Evolutionary conservation across 352 stramenopile species (phyloP).

Genomic region (Globisporangium lucens): DNA sequence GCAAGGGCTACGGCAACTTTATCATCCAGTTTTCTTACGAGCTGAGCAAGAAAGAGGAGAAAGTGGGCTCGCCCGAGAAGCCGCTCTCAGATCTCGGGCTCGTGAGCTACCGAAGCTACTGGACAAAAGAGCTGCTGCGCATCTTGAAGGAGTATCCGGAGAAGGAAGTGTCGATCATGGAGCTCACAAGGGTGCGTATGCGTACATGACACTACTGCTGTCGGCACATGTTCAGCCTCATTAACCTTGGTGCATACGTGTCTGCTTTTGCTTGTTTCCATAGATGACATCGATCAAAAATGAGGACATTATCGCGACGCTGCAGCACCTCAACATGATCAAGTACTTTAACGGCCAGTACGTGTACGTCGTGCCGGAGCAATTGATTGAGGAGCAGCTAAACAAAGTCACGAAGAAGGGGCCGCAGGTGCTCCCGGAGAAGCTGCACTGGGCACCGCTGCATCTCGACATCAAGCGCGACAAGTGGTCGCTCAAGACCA

Average conservation of each 20-base stretch:
- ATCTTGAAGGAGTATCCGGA: conserved; percentile 84
- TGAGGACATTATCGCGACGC: conserved; percentile 98
- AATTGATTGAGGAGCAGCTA: conserved; percentile 87
- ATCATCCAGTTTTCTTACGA: conserved; percentile 99
- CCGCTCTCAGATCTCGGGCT: conserved; percentile 98
- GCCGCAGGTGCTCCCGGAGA: conserved; percentile 64
- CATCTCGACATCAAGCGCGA: conserved; percentile 84
- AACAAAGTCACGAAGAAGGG: conserved; percentile 76
- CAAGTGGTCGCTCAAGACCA: conserved; percentile 84
- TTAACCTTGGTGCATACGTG: neutral
- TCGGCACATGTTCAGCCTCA: neutral
- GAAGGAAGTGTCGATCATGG: conserved; percentile 91
- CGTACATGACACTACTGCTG: neutral
- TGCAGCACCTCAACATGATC: conserved; percentile 98
- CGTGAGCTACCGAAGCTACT: conserved; percentile 99
- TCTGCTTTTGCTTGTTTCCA: neutral
- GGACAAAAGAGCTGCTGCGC: conserved; percentile 95
- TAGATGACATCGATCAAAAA: conserved; percentile 91
- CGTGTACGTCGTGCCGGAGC: conserved; percentile 94
- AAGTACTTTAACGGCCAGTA: conserved; percentile 99
- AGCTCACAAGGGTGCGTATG: conserved; percentile 91
- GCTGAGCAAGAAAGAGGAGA: conserved; percentile 97
- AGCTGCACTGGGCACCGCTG: conserved; percentile 79
- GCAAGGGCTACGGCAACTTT: conserved; percentile 99
- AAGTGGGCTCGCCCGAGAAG: conserved; percentile 98